phyloP scores from a whole-genome alignment of 306 rosid genomes.

The Castanopsis chinensis region DNA sequence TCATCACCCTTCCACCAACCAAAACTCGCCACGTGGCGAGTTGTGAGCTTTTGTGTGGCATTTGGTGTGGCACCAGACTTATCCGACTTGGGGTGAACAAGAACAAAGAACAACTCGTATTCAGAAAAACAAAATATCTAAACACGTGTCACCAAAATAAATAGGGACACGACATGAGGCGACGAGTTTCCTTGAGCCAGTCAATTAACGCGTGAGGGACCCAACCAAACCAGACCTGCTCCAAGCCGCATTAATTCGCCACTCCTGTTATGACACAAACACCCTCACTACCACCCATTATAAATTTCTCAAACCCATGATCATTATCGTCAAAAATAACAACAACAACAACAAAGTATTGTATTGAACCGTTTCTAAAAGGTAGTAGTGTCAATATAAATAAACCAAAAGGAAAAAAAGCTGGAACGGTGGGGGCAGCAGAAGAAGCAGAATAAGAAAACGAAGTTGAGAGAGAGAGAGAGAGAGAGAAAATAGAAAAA shows the following conservation, averaged over 20 bases:
- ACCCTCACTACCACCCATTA: background rate
- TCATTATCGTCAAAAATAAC: background rate
- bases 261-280: background rate
- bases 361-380: background rate
- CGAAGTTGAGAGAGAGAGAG: background rate
- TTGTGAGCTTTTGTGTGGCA: too few species aligned
- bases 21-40: too few species aligned
- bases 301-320: too few species aligned
- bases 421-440: too few species aligned
- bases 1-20: too few species aligned
- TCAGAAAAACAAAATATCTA: too few species aligned
- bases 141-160: background rate
- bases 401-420: background rate
- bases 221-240: too few species aligned
- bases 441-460: too few species aligned
- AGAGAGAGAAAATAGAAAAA: background rate
- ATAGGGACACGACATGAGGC: background rate
- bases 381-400: background rate
- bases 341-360: background rate
- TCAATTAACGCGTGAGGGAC: conserved; percentile 66
- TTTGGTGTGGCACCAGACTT: too few species aligned
- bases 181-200: conserved; percentile 30
- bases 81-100: too few species aligned
- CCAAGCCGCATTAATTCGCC: background rate
- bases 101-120: too few species aligned